Base-by-base conservation (phyloP, 73 alveolate genomes). In the Uronychia binucleata region DNA sequence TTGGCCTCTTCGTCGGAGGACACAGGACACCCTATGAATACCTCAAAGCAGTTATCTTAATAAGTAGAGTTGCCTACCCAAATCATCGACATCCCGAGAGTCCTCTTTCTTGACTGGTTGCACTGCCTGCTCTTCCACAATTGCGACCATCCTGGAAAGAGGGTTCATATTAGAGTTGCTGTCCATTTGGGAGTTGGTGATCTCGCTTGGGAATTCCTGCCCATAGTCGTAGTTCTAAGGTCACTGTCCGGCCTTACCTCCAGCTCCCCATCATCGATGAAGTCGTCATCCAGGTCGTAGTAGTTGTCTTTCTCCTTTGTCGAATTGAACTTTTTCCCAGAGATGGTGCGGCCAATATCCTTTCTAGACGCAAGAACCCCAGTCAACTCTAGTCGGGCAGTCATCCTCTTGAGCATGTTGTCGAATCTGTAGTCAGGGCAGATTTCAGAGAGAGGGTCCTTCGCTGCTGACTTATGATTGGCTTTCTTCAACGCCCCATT, bases 261-360 rank as follows among this genome's bases (percentile, higher is more conserved):
- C 33, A 78, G 11, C 27, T 78, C 85, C 11, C 34, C 8, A 34
- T 78, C 85, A 78, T 78, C 85, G 34, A 78, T 78, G 28, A 78
- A 78, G 26, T 78, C 85, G 34, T 78, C 85, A 78, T 78, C 85
- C 1, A 78, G 34, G 28, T 78, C 34, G 28, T 78, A 78, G 46
- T 32, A 78, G 33, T 33, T 29, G 28, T 78, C 85, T 78, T 78
- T 29, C 34, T 78, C 85, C 46, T 34, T 31, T 31, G 30, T 34
- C 13, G 30, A 34, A 34, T 78, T 78, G 27, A 78, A 26, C 34
- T 78, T 78, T 11, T 30, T 30, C 19, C 85, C 85, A 30, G 30
- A 1, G 28, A 59, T 28, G 13, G 75, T 30, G 30, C 85, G 28
- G 5, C 85, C 85, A 78, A 29, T 29, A 29, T 78, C 85, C 33